These are phyloP conservation scores for Aspergillus pseudoglaucus DNA, from an alignment of 2,329 filamentous ascomycete species.

Conservation along the genomic window DNA sequence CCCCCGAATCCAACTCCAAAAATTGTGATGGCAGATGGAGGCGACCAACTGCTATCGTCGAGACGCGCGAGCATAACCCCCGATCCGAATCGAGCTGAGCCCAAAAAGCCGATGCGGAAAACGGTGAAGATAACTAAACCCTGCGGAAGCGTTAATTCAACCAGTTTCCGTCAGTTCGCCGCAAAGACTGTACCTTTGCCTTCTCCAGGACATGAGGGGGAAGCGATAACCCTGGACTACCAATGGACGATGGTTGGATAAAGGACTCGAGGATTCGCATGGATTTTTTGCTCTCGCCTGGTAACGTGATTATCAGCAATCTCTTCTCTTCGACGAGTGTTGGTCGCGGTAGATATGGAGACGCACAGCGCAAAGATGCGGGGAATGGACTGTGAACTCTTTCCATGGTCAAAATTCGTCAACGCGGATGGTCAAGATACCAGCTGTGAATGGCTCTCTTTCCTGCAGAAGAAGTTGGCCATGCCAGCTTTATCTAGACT, in stretches of 20 bases:
- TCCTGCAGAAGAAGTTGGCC: background rate
- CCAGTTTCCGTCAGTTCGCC: background rate
- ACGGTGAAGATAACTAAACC: conserved; percentile 43
- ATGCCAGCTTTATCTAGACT: too few relatives aligned
- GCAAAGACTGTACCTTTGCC: conserved; percentile 62
- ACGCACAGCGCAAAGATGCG: background rate
- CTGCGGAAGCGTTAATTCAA: conserved; percentile 16
- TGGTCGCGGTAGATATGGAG: background rate
- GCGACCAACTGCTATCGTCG: conserved; percentile 41
- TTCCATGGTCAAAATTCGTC: background rate
- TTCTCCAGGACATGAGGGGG: conserved; percentile 71
- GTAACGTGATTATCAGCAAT: background rate
- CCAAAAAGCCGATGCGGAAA: conserved; percentile 41
- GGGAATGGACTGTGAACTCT: background rate
- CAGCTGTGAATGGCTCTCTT: too few relatives aligned
- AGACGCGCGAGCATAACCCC: conserved; percentile 42
- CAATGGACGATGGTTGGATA: too few relatives aligned
- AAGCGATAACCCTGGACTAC: too few relatives aligned
- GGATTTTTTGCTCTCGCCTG: conserved; percentile 94
- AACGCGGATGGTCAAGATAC: background rate
- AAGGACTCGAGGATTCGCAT: conserved; percentile 31
- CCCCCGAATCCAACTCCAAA: conserved; percentile 40
- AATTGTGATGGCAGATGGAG: conserved; percentile 40
- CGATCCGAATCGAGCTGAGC: conserved; percentile 41
- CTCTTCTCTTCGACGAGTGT: too few relatives aligned